Base-by-base conservation (phyloP, 495 filamentous ascomycete species). In the Aspergillus avenaceus region DNA sequence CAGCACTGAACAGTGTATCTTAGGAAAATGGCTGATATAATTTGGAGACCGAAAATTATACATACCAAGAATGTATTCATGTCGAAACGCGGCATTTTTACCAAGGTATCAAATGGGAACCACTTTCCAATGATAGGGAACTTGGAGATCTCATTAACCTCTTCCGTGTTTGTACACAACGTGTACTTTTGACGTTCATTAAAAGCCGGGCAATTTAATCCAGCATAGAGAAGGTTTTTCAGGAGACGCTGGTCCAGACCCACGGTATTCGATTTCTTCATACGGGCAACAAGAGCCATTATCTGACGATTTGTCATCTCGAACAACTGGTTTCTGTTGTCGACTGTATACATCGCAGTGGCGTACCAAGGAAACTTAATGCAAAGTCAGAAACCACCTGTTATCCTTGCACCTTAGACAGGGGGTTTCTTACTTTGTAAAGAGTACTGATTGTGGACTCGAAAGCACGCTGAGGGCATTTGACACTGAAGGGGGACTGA, bases 391-490 rank as follows among this genome's bases (percentile, higher is more conserved):
- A 49, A 44, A 49, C 29, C 3, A 43, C 5, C 22, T 40, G 8
- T 8, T 8, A 42, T 47, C 7, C 11, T 31, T 16, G 8, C 11
- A 8, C 16, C 34, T 6, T 8, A 29, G 7, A 13, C 6, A 28
- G 23, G 16, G 19, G 11, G 9, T 23, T 11, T 27, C 60, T 49
- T 55, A 85, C 73, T 73, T 91, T 93, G 58, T 79, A 78, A 43
- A 93, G 68, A 0, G 83, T 88, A 54, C 81, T 87, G 53, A 90
- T 86, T 60, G 88, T 75, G 31, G 77, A 84, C 69, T 93, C 88
- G 53, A 81, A 91, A 8, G 83, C 78, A 1, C 88, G 84, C 66
- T 90, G 83, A 5, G 80, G 81, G 49, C 82, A 86, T 47, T 84
- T 79, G 24, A 65, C 67, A 4, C 80, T 74, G 57, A 83, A 91